Evolutionary conservation across 2,329 filamentous ascomycete genomes (phyloP).

Genomic region (Pseudopyricularia cyperi): DNA sequence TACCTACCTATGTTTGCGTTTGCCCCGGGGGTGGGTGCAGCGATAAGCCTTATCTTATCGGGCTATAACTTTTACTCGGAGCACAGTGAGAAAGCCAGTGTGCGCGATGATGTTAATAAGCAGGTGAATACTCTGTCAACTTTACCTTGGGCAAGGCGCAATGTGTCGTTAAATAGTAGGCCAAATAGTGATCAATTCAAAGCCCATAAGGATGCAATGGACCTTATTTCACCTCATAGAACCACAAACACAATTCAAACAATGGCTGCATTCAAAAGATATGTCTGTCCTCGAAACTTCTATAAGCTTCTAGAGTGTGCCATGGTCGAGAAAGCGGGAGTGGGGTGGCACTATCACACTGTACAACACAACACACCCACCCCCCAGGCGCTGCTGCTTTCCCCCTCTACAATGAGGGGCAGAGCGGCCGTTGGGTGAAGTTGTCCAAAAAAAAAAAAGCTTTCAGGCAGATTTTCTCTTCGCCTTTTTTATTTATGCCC

Average conservation of each 20-base stretch:
- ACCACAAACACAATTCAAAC: not conserved
- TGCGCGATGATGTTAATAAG: too few species aligned
- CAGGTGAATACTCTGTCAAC: too few species aligned
- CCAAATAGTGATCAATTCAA: too few species aligned
- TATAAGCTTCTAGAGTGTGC: conserved; percentile 1
- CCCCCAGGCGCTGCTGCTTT: not conserved
- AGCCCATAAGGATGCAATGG: too few species aligned
- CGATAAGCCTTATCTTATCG: not conserved
- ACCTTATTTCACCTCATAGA: not conserved
- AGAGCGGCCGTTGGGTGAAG: not conserved
- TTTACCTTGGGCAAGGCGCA: too few species aligned
- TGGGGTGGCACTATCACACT: not conserved
- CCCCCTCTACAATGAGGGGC: conserved; percentile 2
- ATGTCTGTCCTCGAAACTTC: not conserved
- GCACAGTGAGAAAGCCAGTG: not conserved
- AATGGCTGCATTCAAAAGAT: not conserved
- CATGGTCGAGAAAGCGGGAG: not conserved
- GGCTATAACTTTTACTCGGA: not conserved
- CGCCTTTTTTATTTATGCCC: not conserved
- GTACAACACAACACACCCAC: not conserved
- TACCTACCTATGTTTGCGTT: not conserved
- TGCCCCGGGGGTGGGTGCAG: not conserved
- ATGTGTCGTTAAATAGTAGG: too few species aligned
- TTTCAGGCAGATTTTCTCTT: not conserved
- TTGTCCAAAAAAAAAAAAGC: not conserved